Base-by-base conservation (phyloP, 208 protist species). In the Crithidia acanthocephali region DNA sequence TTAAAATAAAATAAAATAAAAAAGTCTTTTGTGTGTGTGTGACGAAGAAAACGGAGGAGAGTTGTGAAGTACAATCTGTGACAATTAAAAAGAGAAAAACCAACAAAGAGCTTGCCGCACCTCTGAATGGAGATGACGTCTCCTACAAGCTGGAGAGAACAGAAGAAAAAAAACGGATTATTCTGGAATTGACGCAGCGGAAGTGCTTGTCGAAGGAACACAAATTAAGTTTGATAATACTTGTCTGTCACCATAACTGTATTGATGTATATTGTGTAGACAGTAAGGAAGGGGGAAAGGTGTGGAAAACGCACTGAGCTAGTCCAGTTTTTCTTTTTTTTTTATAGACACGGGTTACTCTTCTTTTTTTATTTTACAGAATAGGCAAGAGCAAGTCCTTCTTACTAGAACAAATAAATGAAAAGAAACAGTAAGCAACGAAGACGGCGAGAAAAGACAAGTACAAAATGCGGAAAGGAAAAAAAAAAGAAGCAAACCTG, bases 81-180 rank as follows among this genome's bases (percentile, higher is more conserved):
- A 53, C 48, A 27, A 73, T 71, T 32, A 10, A 48, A 80, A 70
- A 35, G 45, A 37, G 30, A 56, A 45, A 74, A 30, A 69, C 56
- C n/a, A n/a, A 76, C 53, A 35, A 33, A 67, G 20, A 22, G 48
- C 68, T 33, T 47, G 68, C 28, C 47, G 47, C 22, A 68, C 55
- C 33, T 33, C 16, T 25, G 50, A 55, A 48, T 1, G 35, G 32
- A 48, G 51, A 66, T 44, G 37, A 44, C 7, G 37, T 16, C 37
- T 16, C 7, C 7, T 13, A 44, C 37, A 44, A 44, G n/a, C n/a
- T n/a, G n/a, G 13, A 42, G 13, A 42, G 13, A 42, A 42, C 13
- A 13, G 13, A 42, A 13, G 6, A 42, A 42, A 42, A 13, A 42
- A 6, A 13, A 13, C 13, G 6, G 6, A 13, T 42, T 42, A 13